Evolutionary conservation across 208 protist genomes (phyloP).

Genomic region (Leishmania lainsoni): DNA sequence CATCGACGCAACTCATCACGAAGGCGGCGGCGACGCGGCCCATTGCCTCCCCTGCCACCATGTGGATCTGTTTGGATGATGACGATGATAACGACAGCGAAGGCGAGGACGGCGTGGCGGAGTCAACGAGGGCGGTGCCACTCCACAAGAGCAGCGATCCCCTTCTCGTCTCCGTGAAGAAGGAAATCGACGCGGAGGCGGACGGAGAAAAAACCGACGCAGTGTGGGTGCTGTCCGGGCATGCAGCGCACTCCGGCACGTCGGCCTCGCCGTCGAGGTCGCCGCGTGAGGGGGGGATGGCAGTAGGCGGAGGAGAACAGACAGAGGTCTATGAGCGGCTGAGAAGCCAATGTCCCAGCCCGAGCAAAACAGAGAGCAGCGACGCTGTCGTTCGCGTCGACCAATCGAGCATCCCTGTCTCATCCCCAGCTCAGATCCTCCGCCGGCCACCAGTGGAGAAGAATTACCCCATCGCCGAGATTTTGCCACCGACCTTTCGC

Average conservation of each 20-base stretch:
- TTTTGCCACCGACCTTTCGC: constrained; percentile 69
- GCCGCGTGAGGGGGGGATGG: background rate
- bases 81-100: constrained; percentile 51
- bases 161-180: constrained; percentile 3
- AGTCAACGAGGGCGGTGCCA: background rate
- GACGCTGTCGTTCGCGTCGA: no score
- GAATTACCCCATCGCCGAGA: constrained; percentile 46
- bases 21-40: constrained; percentile 62
- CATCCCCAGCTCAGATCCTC: background rate
- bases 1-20: constrained; percentile 58
- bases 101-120: background rate
- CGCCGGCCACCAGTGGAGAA: constrained; percentile 8
- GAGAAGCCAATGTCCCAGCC: background rate
- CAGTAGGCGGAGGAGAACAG: background rate
- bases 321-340: background rate
- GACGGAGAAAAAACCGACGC: background rate
- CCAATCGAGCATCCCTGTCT: background rate
- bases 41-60: constrained; percentile 50
- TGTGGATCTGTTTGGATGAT: constrained; percentile 83
- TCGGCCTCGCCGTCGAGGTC: background rate
- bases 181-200: background rate
- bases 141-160: background rate
- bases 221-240: background rate
- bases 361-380: background rate
- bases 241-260: background rate